Base-by-base conservation (phyloP, 139 green algal genomes). In the Edaphochlamys debaryana region DNA sequence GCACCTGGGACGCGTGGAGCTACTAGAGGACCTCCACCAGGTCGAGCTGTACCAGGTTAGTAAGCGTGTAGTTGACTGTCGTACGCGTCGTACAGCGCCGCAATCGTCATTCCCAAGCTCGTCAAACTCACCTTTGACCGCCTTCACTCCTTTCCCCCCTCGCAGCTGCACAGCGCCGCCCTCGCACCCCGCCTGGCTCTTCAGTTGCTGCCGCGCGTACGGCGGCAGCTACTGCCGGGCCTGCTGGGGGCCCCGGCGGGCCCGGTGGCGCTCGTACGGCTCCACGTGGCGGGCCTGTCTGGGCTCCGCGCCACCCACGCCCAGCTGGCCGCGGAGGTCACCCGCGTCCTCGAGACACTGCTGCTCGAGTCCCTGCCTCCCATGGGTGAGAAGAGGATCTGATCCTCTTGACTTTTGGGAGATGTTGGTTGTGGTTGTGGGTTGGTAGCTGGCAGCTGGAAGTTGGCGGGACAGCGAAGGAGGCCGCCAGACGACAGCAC, bases 1-100 rank as follows among this genome's bases (percentile, higher is more conserved):
- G 73, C 73, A 80, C 37, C 73, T 70, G 73, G 73, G 73, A 29
- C 54, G 73, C 22, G 73, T 80, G 73, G 32, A 25, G 56, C 73
- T 80, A 38, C 38, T 27, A 29, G 37, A 69, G 2, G 58, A 52
- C 13, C 37, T 69, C 56, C 19, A 38, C 0, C 30, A 40, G 19
- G 73, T 69, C 38, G 73, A 80, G 73, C 41, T 80, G 56, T 80
- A 68, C 56, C 73, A 80, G 73, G 56, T 70, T 27, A 22, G 30
- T 7, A 6, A 6, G 58, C 54, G 23, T 20, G 11, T 20, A 29
- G 54, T 15, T 29, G 54, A 54, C 11, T 13, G 45, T 13, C 45
- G 45, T 13, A 13, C 45, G 11, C 45, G 45, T 13, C 11, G 45
- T 13, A 54, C 11, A 13, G 45, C 11, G 45, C 45, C 11, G 45